These are phyloP conservation scores for Westerdykella ornata DNA, from an alignment of 2,329 filamentous ascomycete genomes.

Conservation along the genomic window DNA sequence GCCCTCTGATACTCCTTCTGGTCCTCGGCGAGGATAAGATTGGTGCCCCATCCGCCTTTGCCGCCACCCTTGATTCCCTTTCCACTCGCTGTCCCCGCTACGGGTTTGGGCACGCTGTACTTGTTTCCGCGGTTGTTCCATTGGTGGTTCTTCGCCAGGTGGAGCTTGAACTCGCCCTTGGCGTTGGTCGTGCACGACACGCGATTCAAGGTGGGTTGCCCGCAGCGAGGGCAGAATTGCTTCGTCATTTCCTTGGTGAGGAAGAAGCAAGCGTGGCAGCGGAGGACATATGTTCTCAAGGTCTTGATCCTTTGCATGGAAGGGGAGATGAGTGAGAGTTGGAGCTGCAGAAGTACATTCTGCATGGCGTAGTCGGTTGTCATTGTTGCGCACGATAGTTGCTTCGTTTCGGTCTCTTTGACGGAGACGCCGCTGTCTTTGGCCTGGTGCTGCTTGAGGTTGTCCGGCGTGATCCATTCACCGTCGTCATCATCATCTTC, in stretches of 20 bases:
- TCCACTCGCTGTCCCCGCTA: conserved; percentile 72
- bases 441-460: conserved; percentile 77
- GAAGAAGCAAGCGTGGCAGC: conserved; percentile 75
- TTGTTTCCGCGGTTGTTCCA: conserved; percentile 91
- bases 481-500: conserved; percentile 46
- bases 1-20: conserved; percentile 83
- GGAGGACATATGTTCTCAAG: conserved; percentile 80
- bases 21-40: conserved; percentile 82
- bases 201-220: conserved; percentile 76
- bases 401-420: conserved; percentile 49
- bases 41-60: conserved; percentile 77
- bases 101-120: conserved; percentile 87
- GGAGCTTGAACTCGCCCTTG: conserved; percentile 72
- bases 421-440: conserved; percentile 48
- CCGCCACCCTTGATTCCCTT: conserved; percentile 66
- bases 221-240: conserved; percentile 90
- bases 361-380: conserved; percentile 98
- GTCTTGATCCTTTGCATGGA: conserved; percentile 72
- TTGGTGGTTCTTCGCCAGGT: conserved; percentile 91
- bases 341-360: conserved; percentile 91
- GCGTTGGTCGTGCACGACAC: conserved; percentile 79
- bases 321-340: conserved; percentile 79
- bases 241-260: conserved; percentile 75
- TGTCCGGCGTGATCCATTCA: conserved; percentile 91
- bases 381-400: conserved; percentile 81